phyloP scores from a whole-genome alignment of 768 basidiomycete genomes.

The Tubosaeta sp. region DNA sequence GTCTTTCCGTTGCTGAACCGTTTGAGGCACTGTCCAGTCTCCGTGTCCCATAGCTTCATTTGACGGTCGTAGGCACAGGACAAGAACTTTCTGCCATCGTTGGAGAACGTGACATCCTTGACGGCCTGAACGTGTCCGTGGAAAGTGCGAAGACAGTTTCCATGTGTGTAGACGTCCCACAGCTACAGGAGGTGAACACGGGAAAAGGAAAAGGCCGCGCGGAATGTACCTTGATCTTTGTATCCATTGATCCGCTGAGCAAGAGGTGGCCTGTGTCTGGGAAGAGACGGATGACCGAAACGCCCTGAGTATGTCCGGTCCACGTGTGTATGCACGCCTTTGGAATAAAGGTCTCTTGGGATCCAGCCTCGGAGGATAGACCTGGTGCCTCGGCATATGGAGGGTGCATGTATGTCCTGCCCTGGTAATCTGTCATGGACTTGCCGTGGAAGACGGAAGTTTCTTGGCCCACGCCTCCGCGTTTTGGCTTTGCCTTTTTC shows the following conservation, averaged over 20 bases:
- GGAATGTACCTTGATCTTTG: slow-evolving; percentile 83
- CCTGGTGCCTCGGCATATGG: slow-evolving; percentile 86
- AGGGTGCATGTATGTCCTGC: slow-evolving; percentile 96
- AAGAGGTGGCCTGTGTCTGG: slow-evolving; percentile 90
- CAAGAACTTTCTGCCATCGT: slow-evolving; percentile 84
- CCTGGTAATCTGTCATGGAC: slow-evolving; percentile 94
- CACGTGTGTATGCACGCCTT: slow-evolving; percentile 96
- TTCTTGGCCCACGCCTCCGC: slow-evolving; percentile 81
- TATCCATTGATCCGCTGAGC: slow-evolving; percentile 96
- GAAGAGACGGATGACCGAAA: slow-evolving; percentile 90
- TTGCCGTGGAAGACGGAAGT: slow-evolving; percentile 96
- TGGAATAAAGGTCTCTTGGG: slow-evolving; percentile 90
- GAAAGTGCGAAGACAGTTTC: slow-evolving; percentile 95
- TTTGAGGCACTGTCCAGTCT: slow-evolving; percentile 95
- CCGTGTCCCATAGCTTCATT: slow-evolving; percentile 99
- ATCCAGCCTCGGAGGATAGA: slow-evolving; percentile 71
- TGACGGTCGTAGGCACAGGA: slow-evolving; percentile 94
- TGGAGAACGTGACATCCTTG: slow-evolving; percentile 94
- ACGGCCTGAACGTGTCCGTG: slow-evolving; percentile 96
- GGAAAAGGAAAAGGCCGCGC: background rate
- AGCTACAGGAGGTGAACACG: slow-evolving; percentile 48
- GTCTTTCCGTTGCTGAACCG: slow-evolving; percentile 98
- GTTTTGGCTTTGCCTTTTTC: slow-evolving; percentile 77
- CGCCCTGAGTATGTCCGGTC: slow-evolving; percentile 96
- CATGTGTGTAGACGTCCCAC: slow-evolving; percentile 97